Evolutionary conservation across 2,329 filamentous ascomycete genomes (phyloP), one percentile per base, ranked within the genome.

Genomic region (Botrytis fabae): DNA sequence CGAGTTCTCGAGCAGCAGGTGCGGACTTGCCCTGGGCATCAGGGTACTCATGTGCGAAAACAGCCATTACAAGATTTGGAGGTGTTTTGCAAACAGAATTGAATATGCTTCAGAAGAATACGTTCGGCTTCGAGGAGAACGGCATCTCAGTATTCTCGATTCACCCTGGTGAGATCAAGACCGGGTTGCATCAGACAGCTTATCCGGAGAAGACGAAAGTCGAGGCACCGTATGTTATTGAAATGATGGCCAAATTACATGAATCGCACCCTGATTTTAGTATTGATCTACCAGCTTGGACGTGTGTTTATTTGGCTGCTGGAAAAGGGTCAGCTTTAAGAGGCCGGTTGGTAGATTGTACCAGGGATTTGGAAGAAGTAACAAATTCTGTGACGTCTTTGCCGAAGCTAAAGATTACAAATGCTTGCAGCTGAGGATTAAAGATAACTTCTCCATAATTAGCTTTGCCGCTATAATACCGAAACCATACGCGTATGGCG

Each of bases 21-120:
- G 75, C 75, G 25, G 75, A 76, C 64, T 70, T 76, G 9, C 75
- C 75, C 8, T 76, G 74, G 74, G 69, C 75, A n/a, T 72, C 75
- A 7, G 74, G 71, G 28, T 76, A 76, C 35, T 69, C 73, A n/a
- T 76, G 74, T 54, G 74, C 75, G 22, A 76, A 76, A 61, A 74
- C 75, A 42, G 65, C 73, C 32, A 76, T 76, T 6, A 75, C 75
- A 20, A 48, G 75, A n/a, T 75, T 76, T 65, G 74, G 73, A 18
- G 74, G 74, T 9, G 66, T 75, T 59, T 63, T 76, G 1, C 75
- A 75, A 71, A 75, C 72, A 22, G 74, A 76, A 48, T 65, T 75
- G 32, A 74, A 76, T 48, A 74, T 75, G 7, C 44, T 76, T 6
- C 75, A 75, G 25, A 70, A 62, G 32, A 70, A 72, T 16, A 71